These are phyloP conservation scores for Petunia hybrid DNA, from an alignment of 305 asterid species.

Conservation along the genomic window DNA sequence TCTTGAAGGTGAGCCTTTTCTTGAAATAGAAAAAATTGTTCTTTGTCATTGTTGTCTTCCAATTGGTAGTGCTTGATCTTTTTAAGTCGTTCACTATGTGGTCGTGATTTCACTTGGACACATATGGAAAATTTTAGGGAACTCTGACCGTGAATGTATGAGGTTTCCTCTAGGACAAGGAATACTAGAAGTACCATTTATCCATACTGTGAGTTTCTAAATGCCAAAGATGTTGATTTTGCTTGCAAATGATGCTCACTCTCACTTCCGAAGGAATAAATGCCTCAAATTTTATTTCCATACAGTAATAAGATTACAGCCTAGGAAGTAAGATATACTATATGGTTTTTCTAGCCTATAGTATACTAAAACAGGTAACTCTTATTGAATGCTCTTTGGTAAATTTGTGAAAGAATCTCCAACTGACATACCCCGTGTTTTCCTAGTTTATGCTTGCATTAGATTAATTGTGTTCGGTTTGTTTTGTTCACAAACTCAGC, in stretches of 20 bases:
- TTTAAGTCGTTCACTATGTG: no score
- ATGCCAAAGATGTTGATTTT: no score
- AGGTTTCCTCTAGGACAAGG: not conserved
- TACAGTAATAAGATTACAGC: no score
- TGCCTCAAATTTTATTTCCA: no score
- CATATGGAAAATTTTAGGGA: not conserved
- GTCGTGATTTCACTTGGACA: not conserved
- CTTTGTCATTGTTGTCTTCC: constrained; percentile 23
- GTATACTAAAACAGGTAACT: not conserved
- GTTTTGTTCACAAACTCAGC: constrained; percentile 51
- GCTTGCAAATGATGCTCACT: no score
- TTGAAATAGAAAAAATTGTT: not conserved
- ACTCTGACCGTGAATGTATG: not conserved
- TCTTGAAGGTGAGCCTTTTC: constrained; percentile 62
- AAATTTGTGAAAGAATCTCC: no score
- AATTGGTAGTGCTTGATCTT: not conserved
- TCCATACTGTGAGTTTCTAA: no score
- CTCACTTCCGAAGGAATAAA: no score
- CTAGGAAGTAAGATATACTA: no score
- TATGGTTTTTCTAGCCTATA: no score
- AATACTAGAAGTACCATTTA: not conserved
- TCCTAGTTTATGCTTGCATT: no score
- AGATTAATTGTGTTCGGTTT: not conserved
- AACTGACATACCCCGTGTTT: no score
- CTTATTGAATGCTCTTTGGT: constrained; percentile 24